Evolutionary conservation across 306 rosid species (phyloP).

Genomic region (Prunus kanzakura): DNA sequence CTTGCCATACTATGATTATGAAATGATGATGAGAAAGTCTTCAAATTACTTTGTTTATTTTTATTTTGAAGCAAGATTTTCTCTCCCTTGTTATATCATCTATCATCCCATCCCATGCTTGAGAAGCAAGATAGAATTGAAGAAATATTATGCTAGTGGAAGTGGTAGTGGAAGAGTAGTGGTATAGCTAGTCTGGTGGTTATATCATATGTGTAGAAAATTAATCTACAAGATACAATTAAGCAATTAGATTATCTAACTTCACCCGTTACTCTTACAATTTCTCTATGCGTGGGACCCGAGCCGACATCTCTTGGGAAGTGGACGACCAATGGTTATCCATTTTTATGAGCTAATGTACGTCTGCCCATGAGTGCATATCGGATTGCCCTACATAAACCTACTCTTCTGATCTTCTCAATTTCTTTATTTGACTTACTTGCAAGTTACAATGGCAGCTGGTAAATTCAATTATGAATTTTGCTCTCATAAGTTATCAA

Average conservation of each 20-base stretch:
- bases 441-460: background rate
- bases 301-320: background rate
- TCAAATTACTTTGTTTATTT: too few species aligned
- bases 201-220: background rate
- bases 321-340: background rate
- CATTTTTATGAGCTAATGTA: background rate
- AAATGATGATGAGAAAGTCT: too few species aligned
- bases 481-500: background rate
- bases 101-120: background rate
- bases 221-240: background rate
- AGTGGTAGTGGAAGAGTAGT: background rate
- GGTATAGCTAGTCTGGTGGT: background rate
- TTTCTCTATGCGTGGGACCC: conserved; percentile 20
- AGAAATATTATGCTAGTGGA: background rate
- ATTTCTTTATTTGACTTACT: background rate
- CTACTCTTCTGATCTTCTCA: background rate
- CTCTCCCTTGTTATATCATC: background rate
- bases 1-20: too few species aligned
- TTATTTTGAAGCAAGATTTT: background rate
- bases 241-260: conserved; percentile 16
- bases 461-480: background rate
- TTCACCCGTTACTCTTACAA: conserved; percentile 1
- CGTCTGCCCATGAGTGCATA: background rate
- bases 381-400: background rate
- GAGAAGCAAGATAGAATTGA: background rate